phyloP scores from a whole-genome alignment of 1,284 basidiomycete genomes.

The Malassezia caprae region DNA sequence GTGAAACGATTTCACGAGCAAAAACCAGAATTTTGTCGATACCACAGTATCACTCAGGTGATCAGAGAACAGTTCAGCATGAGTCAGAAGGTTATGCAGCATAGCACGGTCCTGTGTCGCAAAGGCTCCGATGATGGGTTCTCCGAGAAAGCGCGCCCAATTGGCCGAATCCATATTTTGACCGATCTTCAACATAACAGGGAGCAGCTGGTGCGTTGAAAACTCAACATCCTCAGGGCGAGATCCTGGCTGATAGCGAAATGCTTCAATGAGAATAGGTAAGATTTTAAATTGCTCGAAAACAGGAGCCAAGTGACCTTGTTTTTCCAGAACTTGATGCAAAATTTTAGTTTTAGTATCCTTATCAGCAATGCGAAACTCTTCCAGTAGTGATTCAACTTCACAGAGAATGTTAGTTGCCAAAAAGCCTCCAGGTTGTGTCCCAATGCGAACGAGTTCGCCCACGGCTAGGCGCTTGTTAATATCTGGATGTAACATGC shows the following conservation, averaged over 20 bases:
- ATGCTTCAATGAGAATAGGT: conserved; percentile 71
- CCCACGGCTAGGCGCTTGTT: conserved; percentile 63
- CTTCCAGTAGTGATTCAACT: conserved; percentile 74
- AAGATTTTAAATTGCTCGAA: conserved; percentile 78
- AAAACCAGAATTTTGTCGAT: conserved; percentile 80
- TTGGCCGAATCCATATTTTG: conserved; percentile 24
- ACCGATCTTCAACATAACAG: conserved; percentile 37
- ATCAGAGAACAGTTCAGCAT: conserved; percentile 70
- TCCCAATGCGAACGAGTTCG: conserved; percentile 35
- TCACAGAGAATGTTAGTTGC: conserved; percentile 70
- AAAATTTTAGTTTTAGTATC: conserved; percentile 60
- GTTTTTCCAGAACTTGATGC: neutral
- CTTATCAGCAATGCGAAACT: conserved; percentile 73
- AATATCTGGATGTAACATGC: conserved; percentile 75
- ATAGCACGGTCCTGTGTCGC: conserved; percentile 64
- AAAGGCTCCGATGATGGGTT: conserved; percentile 35
- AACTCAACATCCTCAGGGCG: conserved; percentile 12
- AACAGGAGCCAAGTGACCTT: conserved; percentile 59
- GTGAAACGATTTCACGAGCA: conserved; percentile 86
- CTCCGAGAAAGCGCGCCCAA: conserved; percentile 26
- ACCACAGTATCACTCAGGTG: conserved; percentile 77
- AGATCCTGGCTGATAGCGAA: conserved; percentile 7
- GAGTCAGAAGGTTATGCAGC: conserved; percentile 83
- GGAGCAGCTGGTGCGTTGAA: conserved; percentile 21
- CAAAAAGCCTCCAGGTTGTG: conserved; percentile 62